A percentile compares a stretch with the other conserved stretches of the same genome.
These are phyloP conservation scores for Rhodotorula toruloides DNA, from an alignment of 768 basidiomycete genomes.

Conservation along the genomic window DNA sequence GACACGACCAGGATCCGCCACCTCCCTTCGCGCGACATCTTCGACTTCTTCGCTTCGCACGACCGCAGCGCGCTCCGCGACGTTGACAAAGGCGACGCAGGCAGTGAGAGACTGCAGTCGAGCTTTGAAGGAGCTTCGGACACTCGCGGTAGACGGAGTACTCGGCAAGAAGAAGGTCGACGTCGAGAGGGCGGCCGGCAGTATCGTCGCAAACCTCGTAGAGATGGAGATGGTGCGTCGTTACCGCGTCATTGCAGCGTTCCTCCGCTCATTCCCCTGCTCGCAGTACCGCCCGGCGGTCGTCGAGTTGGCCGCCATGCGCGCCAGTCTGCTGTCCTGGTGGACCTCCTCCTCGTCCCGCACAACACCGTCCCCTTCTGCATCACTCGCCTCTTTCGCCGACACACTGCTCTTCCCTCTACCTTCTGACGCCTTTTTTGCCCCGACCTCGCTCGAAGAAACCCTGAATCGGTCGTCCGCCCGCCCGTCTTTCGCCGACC, in stretches of 20 bases:
- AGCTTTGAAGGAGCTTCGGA: slow-evolving; percentile 54
- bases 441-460: slow-evolving; percentile 19
- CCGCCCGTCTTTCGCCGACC: slow-evolving; percentile 5
- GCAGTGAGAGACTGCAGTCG: slow-evolving; percentile 40
- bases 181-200: slow-evolving; percentile 67
- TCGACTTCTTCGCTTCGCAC: slow-evolving; percentile 44
- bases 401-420: slow-evolving; percentile 13
- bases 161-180: slow-evolving; percentile 53
- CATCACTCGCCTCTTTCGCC: slow-evolving; percentile 29
- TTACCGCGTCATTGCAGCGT: slow-evolving; percentile 49
- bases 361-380: slow-evolving; percentile 45
- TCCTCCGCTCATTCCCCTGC: not conserved
- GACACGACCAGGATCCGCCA: slow-evolving; percentile 25
- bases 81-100: slow-evolving; percentile 15
- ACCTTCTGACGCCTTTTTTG: slow-evolving; percentile 20
- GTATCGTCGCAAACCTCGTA: slow-evolving; percentile 63
- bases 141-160: slow-evolving; percentile 19
- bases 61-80: slow-evolving; percentile 40
- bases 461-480: slow-evolving; percentile 7
- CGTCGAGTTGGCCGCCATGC: slow-evolving; percentile 15
- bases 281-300: slow-evolving; percentile 29
- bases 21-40: slow-evolving; percentile 43
- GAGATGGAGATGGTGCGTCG: slow-evolving; percentile 64
- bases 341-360: slow-evolving; percentile 36
- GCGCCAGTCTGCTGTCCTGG: slow-evolving; percentile 25